A percentile compares a stretch with the other conserved stretches of the same genome.
Conservation (phyloP, 495 filamentous ascomycete genomes). For the Penicillium steckii region DNA sequence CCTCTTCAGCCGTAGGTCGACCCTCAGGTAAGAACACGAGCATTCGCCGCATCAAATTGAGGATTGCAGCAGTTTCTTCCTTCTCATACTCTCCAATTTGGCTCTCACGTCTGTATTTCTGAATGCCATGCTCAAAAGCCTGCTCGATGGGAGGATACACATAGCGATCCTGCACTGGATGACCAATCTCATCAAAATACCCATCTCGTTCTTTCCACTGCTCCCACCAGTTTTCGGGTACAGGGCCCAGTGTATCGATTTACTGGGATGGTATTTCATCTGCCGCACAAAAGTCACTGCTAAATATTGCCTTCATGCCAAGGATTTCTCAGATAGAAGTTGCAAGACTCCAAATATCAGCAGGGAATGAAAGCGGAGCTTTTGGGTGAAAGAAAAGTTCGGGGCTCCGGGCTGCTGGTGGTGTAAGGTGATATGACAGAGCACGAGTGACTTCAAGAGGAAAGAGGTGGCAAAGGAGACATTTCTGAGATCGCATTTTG, state of each 20-base stretch:
- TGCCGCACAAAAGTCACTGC: slow-evolving; percentile 19
- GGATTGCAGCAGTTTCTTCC: slow-evolving; percentile 24
- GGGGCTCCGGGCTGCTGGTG: slow-evolving; percentile 26
- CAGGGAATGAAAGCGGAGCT: slow-evolving; percentile 24
- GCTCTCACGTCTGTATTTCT: slow-evolving; percentile 23
- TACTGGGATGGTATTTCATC: slow-evolving; percentile 30
- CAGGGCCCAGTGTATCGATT: slow-evolving; percentile 30
- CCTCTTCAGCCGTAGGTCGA: slow-evolving; percentile 19
- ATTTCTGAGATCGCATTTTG: slow-evolving; percentile 29
- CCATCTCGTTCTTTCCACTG: slow-evolving; percentile 22
- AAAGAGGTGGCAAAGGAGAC: slow-evolving; percentile 25
- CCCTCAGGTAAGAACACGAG: slow-evolving; percentile 22
- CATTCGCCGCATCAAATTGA: slow-evolving; percentile 35
- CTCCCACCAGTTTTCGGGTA: slow-evolving; percentile 32
- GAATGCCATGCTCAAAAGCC: slow-evolving; percentile 28
- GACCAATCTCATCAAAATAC: slow-evolving; percentile 28
- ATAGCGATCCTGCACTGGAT: slow-evolving; percentile 14
- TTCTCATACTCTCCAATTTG: slow-evolving; percentile 12
- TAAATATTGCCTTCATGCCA: slow-evolving; percentile 35
- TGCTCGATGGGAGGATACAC: slow-evolving; percentile 26
- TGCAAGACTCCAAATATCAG: slow-evolving; percentile 40
- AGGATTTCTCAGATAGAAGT: slow-evolving; percentile 37
- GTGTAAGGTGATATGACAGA: slow-evolving; percentile 25
- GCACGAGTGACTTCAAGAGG: slow-evolving; percentile 31
- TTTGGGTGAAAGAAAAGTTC: slow-evolving; percentile 33